phyloP scores from a whole-genome alignment of 2,329 filamentous ascomycete species.

The Beauveria bassiana region DNA sequence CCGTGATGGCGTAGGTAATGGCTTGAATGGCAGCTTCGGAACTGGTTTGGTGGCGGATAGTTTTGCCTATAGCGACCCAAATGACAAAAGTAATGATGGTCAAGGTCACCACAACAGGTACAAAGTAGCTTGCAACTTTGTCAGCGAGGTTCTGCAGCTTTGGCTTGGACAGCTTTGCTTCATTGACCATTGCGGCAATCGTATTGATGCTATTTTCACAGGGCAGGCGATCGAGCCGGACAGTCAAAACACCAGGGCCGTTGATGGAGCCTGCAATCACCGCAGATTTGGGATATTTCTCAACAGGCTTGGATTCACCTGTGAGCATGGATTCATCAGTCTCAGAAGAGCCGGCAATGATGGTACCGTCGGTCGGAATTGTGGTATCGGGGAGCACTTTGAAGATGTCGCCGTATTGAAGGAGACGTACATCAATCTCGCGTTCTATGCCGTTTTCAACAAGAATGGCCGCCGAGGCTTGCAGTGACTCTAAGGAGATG shows the following conservation, averaged over 20 bases:
- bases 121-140: constrained; percentile 58
- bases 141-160: constrained; percentile 63
- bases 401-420: constrained; percentile 66
- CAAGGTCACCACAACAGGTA: constrained; percentile 55
- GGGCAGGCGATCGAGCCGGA: constrained; percentile 52
- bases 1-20: constrained; percentile 64
- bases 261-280: constrained; percentile 67
- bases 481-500: constrained; percentile 50
- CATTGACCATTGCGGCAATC: constrained; percentile 64
- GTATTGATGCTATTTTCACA: constrained; percentile 63
- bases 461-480: constrained; percentile 48
- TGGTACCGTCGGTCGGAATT: constrained; percentile 62
- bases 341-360: constrained; percentile 55
- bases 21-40: constrained; percentile 48
- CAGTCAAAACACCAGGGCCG: constrained; percentile 51
- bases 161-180: constrained; percentile 61
- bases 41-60: constrained; percentile 30
- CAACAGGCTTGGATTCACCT: constrained; percentile 56
- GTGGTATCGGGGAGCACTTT: constrained; percentile 49
- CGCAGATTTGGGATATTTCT: constrained; percentile 43
- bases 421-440: constrained; percentile 56
- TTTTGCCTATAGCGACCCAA: constrained; percentile 56
- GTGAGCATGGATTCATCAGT: constrained; percentile 75
- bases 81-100: constrained; percentile 51
- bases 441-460: constrained; percentile 25